Evolutionary conservation across 2,329 filamentous ascomycete genomes (phyloP), one percentile per base, ranked within the genome.

Genomic region (Clathrospora elynae): DNA sequence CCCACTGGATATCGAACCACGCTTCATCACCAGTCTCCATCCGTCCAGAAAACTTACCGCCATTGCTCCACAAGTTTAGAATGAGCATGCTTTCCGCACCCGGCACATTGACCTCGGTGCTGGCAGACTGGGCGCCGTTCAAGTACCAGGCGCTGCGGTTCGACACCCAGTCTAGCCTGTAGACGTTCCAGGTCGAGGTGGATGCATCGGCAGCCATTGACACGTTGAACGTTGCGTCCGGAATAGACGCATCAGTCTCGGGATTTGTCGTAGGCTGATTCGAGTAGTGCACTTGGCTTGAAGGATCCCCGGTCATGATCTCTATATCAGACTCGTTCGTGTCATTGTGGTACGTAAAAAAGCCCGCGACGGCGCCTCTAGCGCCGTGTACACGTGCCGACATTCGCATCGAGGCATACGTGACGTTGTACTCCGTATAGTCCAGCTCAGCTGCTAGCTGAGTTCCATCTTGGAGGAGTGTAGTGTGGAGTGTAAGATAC

Each of bases 321-420:
- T 51, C 50, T 19, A 53, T 47, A 8, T 53, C 50, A 0, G 50
- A 53, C 35, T 53, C 50, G 4, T 8, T 5, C 0, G 42, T 53
- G 30, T 53, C 46, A 12, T 53, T 43, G 4, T 43, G 30, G 34
- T 53, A 53, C 3, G 46, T 53, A 26, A 51, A 51, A 32, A 51
- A 45, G 3, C 46, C 46, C 11, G 50, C 50, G 2, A 53, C 19
- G 9, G 42, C 46, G 12, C 50, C 50, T 6, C 34, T 31, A 10
- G 32, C 42, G n/a, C 50, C 46, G 13, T 38, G 45, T 2, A 52
- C 33, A 13, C 51, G 45, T 2, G 38, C 38, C 8, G 28, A 33
- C 28, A 54, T 44, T 35, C 48, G 41, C 6, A 51, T 33, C 1
- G 51, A 54, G 12, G 36, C 45, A n/a, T 39, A 37, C n/a, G 32